These are phyloP conservation scores for Leersia perrieri DNA, from an alignment of 176 grass and related monocot genomes.

Conservation along the genomic window DNA sequence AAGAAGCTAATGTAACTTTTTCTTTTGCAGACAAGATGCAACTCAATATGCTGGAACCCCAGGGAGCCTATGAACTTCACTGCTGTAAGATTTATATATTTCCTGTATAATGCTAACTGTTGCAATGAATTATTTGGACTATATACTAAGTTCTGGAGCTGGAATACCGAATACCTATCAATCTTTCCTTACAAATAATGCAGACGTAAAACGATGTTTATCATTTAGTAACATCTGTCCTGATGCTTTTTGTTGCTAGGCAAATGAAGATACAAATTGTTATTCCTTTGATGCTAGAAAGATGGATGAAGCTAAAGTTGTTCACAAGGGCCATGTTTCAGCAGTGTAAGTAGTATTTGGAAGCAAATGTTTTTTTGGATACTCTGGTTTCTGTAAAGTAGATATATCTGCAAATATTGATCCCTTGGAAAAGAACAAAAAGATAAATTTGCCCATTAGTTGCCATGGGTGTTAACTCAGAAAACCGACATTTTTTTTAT, in stretches of 20 bases:
- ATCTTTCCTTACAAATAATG: neutral
- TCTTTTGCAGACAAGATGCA: constrained; percentile 78
- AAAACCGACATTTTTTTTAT: neutral
- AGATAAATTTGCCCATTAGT: neutral
- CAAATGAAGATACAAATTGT: constrained; percentile 98
- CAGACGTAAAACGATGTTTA: neutral
- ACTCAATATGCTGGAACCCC: constrained; percentile 91
- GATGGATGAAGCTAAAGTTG: constrained; percentile 86
- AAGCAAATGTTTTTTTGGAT: neutral
- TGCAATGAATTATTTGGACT: neutral
- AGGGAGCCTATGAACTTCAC: constrained; percentile 99
- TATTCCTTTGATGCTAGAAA: constrained; percentile 92
- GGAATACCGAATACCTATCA: neutral
- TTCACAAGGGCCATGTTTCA: constrained; percentile 98
- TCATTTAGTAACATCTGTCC: constrained; percentile 19
- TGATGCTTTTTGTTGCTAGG: constrained; percentile 52
- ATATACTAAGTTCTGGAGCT: constrained; percentile 7
- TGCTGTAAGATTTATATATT: constrained; percentile 60
- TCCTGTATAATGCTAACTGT: neutral
- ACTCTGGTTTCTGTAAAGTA: neutral
- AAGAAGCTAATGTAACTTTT: constrained; percentile 31
- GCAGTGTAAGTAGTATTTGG: constrained; percentile 75
- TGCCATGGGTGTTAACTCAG: neutral
- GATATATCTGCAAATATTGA: neutral
- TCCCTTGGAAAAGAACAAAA: neutral